phyloP scores from a whole-genome alignment of 768 basidiomycete genomes.

The Russula olivacea region DNA sequence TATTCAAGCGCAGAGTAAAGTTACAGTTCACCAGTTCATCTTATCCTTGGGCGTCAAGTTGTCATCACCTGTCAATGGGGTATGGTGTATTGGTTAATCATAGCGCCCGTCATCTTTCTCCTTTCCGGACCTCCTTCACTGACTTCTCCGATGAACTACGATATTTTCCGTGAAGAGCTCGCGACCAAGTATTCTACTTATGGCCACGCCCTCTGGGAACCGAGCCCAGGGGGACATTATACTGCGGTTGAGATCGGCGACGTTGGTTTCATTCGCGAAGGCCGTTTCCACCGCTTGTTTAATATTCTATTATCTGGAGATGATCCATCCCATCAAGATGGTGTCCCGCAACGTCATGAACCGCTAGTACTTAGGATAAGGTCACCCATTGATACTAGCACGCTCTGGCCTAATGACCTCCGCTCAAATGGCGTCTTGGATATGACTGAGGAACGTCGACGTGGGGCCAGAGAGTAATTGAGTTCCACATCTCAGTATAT shows the following conservation, averaged over 20 bases:
- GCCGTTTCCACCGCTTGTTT: conserved; percentile 5
- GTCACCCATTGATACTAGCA: neutral
- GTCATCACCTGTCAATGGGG: no score
- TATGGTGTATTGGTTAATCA: no score
- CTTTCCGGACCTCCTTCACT: neutral
- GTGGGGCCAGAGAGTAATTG: neutral
- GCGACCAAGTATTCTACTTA: neutral
- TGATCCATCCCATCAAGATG: neutral
- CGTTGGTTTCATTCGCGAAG: conserved; percentile 1
- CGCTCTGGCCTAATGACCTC: neutral
- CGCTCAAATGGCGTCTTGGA: neutral
- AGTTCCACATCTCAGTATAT: neutral
- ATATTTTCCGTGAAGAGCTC: conserved; percentile 3
- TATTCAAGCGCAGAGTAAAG: neutral
- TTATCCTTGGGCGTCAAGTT: neutral
- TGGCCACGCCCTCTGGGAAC: conserved; percentile 3
- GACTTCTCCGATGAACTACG: neutral
- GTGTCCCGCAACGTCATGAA: neutral
- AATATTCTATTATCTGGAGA: neutral
- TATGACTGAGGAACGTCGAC: neutral
- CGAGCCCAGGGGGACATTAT: neutral
- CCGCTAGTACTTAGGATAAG: neutral
- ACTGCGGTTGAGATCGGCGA: neutral
- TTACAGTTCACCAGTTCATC: neutral
- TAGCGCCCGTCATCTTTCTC: neutral